Percentiles rank a stretch among this genome's conserved stretches.
phyloP scores from a whole-genome alignment of 306 rosid species.

The Ormosia semicastrata region DNA sequence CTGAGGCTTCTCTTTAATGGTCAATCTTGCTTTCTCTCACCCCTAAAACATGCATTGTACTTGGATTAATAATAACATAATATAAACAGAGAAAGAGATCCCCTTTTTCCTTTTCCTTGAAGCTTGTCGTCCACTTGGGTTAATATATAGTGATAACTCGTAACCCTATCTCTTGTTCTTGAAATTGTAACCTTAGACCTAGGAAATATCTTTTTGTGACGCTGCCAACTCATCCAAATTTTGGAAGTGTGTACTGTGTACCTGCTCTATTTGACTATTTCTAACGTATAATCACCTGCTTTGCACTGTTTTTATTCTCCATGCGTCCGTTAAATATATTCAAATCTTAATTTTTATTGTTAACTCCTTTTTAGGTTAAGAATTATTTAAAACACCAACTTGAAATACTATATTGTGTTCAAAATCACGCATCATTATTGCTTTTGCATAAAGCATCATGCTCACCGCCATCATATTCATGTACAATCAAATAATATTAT shows the following conservation, averaged over 20 bases:
- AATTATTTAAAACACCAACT: neutral
- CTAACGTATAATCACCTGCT: neutral
- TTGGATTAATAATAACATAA: neutral
- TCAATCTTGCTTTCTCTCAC: neutral
- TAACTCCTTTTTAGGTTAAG: neutral
- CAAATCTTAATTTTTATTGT: neutral
- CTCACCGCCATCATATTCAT: too few species aligned
- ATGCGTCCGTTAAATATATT: neutral
- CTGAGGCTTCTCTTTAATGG: neutral
- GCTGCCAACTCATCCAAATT: constrained; percentile 29
- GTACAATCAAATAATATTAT: too few species aligned
- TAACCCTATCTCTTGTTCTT: neutral
- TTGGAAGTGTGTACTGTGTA: constrained; percentile 9
- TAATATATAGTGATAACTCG: neutral
- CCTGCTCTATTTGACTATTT: constrained; percentile 17
- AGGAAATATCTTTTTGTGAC: neutral
- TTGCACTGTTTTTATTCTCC: neutral
- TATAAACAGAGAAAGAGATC: neutral
- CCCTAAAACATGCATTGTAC: constrained; percentile 23
- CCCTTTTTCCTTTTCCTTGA: neutral
- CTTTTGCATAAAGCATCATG: too few species aligned
- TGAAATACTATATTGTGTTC: neutral
- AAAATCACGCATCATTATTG: too few species aligned
- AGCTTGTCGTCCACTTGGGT: constrained; percentile 26
- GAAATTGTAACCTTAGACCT: constrained; percentile 7